A percentile compares a stretch with the other conserved stretches of the same genome.
These are phyloP conservation scores for Metroxylon sagu DNA, from an alignment of 176 grass and related monocot genomes.

Conservation along the genomic window DNA sequence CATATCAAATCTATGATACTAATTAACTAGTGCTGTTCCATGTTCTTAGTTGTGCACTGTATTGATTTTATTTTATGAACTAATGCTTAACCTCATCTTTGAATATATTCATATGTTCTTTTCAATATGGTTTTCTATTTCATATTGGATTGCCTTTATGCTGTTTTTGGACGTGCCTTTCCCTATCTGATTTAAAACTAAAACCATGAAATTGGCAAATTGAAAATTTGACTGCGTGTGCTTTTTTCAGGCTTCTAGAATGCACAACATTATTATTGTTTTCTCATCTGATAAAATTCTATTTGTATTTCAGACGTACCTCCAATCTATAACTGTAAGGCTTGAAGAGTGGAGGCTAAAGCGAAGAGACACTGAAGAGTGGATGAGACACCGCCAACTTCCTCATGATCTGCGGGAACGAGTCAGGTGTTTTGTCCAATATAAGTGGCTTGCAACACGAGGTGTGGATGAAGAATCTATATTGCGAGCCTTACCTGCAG, in stretches of 20 bases:
- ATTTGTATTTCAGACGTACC: constrained; percentile 54
- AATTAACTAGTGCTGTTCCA: too few species aligned
- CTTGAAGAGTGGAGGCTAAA: constrained; percentile 98
- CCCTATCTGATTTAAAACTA: too few species aligned
- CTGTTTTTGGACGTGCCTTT: too few species aligned
- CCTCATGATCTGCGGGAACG: constrained; percentile 59
- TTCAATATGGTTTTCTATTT: too few species aligned
- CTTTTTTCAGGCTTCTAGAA: neutral
- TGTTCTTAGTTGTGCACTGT: too few species aligned
- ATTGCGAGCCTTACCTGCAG: constrained; percentile 58
- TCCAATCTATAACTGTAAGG: constrained; percentile 86
- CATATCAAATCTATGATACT: too few species aligned
- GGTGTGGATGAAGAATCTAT: constrained; percentile 92
- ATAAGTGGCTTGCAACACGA: constrained; percentile 95
- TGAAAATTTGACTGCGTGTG: neutral
- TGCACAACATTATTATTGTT: neutral
- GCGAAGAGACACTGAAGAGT: constrained; percentile 91
- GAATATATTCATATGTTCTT: too few species aligned
- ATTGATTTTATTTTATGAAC: too few species aligned
- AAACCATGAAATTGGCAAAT: too few species aligned
- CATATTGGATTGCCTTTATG: too few species aligned
- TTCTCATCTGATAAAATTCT: neutral
- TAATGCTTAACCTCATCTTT: too few species aligned
- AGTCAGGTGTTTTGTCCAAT: constrained; percentile 75
- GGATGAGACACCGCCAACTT: constrained; percentile 95